A percentile compares a stretch with the other conserved stretches of the same genome.
Conservation (phyloP, 2,329 filamentous ascomycete genomes). For the Arachnopeziza araneosa region DNA sequence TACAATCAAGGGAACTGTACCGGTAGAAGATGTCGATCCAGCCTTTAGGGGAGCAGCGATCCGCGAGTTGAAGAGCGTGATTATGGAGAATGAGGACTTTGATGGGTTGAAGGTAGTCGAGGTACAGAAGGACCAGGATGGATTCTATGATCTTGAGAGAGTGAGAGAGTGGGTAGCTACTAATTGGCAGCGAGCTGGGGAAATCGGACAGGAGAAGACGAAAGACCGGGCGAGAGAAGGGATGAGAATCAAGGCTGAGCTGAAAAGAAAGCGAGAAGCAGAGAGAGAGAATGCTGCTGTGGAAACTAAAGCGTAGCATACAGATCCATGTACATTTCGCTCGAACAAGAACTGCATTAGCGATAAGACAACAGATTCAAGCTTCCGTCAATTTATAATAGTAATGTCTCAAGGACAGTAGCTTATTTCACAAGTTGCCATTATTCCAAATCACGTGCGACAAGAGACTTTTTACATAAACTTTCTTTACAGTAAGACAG, state of each 20-base stretch:
- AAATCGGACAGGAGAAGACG: conserved; percentile 30
- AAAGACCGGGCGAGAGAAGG: conserved; percentile 7
- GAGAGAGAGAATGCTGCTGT: background rate
- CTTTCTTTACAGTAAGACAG: no score
- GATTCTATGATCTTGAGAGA: conserved; percentile 39
- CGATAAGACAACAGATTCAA: no score
- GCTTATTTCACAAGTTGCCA: no score
- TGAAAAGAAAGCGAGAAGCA: conserved; percentile 6
- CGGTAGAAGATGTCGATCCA: conserved; percentile 19
- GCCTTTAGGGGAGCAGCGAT: conserved; percentile 25
- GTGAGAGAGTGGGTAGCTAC: conserved; percentile 38
- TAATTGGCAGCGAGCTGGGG: conserved; percentile 36
- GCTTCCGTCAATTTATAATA: no score
- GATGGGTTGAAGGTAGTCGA: conserved; percentile 31
- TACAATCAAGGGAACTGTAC: conserved; percentile 39
- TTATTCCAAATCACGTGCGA: no score
- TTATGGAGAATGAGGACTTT: conserved; percentile 39
- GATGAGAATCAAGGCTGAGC: background rate
- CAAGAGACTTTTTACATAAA: no score
- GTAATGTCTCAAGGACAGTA: no score
- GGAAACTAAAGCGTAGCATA: background rate
- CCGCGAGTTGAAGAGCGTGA: conserved; percentile 43
- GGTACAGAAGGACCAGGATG: conserved; percentile 32
- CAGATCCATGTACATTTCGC: no score
- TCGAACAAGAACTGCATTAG: no score